phyloP scores from a whole-genome alignment of 225 moss, liverwort and hornwort genomes.

The Climacium dendroides region DNA sequence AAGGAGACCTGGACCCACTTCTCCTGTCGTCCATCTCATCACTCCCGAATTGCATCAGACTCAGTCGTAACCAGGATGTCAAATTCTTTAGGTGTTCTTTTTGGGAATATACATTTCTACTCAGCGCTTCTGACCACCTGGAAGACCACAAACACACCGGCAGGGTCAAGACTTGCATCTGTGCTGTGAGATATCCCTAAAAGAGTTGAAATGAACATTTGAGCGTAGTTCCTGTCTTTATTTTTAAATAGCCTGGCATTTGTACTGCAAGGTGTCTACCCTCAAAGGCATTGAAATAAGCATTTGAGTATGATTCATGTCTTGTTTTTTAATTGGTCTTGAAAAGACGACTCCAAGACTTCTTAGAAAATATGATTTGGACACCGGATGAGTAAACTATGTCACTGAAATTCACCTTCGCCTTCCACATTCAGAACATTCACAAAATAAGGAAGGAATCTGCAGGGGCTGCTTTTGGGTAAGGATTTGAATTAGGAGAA shows the following conservation, averaged over 20 bases:
- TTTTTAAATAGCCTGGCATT: not conserved
- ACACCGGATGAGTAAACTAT: not conserved
- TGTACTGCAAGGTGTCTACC: not conserved
- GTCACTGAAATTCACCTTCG: not conserved
- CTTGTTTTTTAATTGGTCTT: not conserved
- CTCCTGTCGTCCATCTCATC: conserved; percentile 31
- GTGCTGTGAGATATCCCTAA: too few relatives aligned
- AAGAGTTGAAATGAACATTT: not conserved
- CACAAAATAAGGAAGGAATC: not conserved
- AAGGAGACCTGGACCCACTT: conserved; percentile 30
- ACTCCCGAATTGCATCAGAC: conserved; percentile 39
- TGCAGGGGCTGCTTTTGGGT: not conserved
- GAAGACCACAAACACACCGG: not conserved
- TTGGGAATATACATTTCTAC: conserved; percentile 18
- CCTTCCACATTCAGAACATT: not conserved
- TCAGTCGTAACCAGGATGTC: conserved; percentile 54
- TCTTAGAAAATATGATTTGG: too few relatives aligned
- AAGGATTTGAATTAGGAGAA: not conserved
- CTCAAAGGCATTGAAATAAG: not conserved
- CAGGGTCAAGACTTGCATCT: not conserved
- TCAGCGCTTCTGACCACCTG: conserved; percentile 38
- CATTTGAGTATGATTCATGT: not conserved
- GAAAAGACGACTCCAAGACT: not conserved
- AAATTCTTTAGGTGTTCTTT: conserved; percentile 49
- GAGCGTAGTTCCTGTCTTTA: not conserved